Evolutionary conservation across 208 protist species (phyloP).

Genomic region (Leishmania amazonensis): DNA sequence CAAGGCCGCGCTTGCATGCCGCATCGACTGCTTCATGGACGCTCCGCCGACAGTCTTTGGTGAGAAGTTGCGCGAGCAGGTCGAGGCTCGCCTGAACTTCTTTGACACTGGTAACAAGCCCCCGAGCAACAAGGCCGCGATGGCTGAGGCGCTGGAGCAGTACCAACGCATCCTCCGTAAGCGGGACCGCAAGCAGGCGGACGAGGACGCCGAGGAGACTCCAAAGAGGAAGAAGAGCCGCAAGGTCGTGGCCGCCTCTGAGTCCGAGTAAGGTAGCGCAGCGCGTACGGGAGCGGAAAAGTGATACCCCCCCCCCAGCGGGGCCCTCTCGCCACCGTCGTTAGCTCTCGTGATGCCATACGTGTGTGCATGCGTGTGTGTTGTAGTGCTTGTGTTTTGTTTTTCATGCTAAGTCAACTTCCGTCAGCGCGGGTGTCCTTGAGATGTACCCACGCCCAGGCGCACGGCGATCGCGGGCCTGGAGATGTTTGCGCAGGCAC

Average conservation of each 20-base stretch:
- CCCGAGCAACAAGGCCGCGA: conserved; percentile 95
- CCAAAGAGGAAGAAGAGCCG: conserved; percentile 69
- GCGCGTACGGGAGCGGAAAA: neutral
- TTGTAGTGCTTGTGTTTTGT: neutral
- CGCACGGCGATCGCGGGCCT: neutral
- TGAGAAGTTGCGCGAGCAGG: conserved; percentile 96
- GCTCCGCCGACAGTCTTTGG: conserved; percentile 93
- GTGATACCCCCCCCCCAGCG: neutral
- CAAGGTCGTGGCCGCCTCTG: conserved; percentile 53
- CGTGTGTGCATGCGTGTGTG: neutral
- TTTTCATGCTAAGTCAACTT: neutral
- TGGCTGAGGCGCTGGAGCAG: conserved; percentile 95
- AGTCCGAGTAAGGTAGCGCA: conserved; percentile 50
- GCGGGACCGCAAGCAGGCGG: conserved; percentile 48
- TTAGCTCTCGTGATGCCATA: neutral
- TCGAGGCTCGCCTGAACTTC: conserved; percentile 98
- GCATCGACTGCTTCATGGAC: conserved; percentile 98
- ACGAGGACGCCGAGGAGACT: conserved; percentile 20
- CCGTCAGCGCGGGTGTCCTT: neutral
- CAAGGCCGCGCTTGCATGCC: conserved; percentile 97
- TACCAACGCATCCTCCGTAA: conserved; percentile 83
- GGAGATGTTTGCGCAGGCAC: neutral
- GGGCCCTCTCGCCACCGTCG: neutral
- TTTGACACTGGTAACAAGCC: conserved; percentile 97
- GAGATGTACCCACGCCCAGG: neutral